Conservation (phyloP, 192 early-diverging fungal species). For the Mortierella antarctica region DNA sequence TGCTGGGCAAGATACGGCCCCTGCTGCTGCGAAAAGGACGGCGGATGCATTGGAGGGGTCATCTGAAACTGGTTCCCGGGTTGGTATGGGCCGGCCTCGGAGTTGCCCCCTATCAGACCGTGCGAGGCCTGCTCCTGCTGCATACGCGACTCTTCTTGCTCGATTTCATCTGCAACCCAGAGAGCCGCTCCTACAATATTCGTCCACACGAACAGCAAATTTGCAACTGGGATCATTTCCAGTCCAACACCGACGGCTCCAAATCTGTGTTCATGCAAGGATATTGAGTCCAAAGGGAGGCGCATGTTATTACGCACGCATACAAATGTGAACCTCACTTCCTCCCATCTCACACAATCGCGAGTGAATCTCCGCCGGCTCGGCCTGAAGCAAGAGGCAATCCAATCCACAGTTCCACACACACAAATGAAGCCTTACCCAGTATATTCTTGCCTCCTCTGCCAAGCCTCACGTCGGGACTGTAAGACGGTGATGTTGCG, state of each 20-base stretch:
- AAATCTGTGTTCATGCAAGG: constrained; percentile 33
- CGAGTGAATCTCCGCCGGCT: too few relatives aligned
- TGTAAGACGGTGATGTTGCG: constrained; percentile 57
- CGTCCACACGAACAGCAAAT: constrained; percentile 67
- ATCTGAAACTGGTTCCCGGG: constrained; percentile 9
- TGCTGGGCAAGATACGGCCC: background rate
- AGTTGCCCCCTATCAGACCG: constrained; percentile 14
- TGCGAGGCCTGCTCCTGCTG: constrained; percentile 19
- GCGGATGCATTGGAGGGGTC: too few relatives aligned
- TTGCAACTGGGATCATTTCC: constrained; percentile 69
- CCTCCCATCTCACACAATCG: too few relatives aligned
- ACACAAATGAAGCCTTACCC: constrained; percentile 8
- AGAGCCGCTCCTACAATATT: constrained; percentile 66
- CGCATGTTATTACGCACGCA: background rate
- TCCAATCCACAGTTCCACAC: background rate
- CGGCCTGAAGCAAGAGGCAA: background rate
- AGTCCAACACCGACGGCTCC: constrained; percentile 63
- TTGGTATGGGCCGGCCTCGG: background rate
- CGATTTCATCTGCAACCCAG: constrained; percentile 52
- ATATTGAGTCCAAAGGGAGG: background rate
- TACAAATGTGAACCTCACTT: too few relatives aligned
- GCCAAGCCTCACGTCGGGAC: constrained; percentile 59
- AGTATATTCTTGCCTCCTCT: constrained; percentile 32
- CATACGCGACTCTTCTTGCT: constrained; percentile 10
- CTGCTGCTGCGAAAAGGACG: background rate